Evolutionary conservation across 345 rosid species (phyloP).

Genomic region (Citrus mangshanensis): DNA sequence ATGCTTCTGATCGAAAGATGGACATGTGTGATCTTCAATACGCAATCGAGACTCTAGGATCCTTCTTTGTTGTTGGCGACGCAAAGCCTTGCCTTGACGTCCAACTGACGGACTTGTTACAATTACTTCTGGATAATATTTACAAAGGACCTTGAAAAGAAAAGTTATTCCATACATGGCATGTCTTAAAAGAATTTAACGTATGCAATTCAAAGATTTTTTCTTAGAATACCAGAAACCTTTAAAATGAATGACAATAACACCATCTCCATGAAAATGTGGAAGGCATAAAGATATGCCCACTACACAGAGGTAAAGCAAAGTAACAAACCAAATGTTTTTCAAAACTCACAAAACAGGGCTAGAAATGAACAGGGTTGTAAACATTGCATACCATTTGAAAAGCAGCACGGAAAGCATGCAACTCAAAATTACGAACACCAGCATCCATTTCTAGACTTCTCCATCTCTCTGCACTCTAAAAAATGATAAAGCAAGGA

Average conservation of each 20-base stretch:
- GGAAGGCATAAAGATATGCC: background rate
- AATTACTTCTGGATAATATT: slow-evolving; percentile 66
- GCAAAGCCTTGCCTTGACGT: slow-evolving; percentile 89
- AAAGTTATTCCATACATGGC: slow-evolving; percentile 10
- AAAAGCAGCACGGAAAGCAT: slow-evolving; percentile 89
- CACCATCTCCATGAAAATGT: background rate
- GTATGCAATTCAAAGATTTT: background rate
- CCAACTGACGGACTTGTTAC: slow-evolving; percentile 76
- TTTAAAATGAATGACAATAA: background rate
- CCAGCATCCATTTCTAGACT: slow-evolving; percentile 67
- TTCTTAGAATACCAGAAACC: background rate
- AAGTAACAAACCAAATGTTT: background rate
- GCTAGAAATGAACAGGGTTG: background rate
- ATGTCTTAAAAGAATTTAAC: background rate
- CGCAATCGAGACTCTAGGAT: slow-evolving; percentile 23
- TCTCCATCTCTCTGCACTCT: slow-evolving; percentile 98
- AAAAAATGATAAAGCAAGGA: slow-evolving; percentile 16
- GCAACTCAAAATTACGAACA: slow-evolving; percentile 81
- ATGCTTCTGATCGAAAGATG: slow-evolving; percentile 9
- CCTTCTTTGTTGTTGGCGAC: slow-evolving; percentile 69
- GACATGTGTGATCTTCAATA: slow-evolving; percentile 11
- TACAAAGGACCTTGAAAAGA: slow-evolving; percentile 59
- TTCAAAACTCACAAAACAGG: background rate
- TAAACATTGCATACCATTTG: slow-evolving; percentile 57
- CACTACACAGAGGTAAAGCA: background rate